Evolutionary conservation across 2,329 filamentous ascomycete species (phyloP).

Genomic region (Lomentospora prolificans): DNA sequence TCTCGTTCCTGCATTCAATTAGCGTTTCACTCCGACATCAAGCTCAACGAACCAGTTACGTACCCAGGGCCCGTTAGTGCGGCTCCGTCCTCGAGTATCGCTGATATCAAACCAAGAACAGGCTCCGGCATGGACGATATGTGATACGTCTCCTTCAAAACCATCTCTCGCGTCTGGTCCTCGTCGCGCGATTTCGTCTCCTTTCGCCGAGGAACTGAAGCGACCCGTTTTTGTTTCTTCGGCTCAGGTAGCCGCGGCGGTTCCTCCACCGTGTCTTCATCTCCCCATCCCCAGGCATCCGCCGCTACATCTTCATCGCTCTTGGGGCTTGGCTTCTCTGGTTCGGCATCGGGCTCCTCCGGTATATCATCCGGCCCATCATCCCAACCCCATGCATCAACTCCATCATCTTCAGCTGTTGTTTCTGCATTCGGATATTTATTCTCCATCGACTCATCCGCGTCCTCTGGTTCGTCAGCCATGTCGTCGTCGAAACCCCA

Average conservation of each 20-base stretch:
- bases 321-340: constrained; percentile 8
- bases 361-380: constrained; percentile 45
- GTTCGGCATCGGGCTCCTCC: constrained; percentile 14
- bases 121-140: constrained; percentile 80
- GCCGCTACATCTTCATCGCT: constrained; percentile 34
- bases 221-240: constrained; percentile 9
- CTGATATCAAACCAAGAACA: constrained; percentile 56
- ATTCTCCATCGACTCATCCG: constrained; percentile 15
- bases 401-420: constrained; percentile 30
- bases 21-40: neutral
- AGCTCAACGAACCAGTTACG: constrained; percentile 12
- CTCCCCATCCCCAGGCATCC: constrained; percentile 83
- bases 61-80: constrained; percentile 44
- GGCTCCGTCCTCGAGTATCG: constrained; percentile 51
- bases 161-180: constrained; percentile 50
- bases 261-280: constrained; percentile 41
- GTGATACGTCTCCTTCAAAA: constrained; percentile 75
- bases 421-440: constrained; percentile 5
- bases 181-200: constrained; percentile 17
- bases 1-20: constrained; percentile 24
- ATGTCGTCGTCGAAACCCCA: constrained; percentile 60
- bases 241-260: constrained; percentile 9
- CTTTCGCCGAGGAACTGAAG: constrained; percentile 8
- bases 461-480: constrained; percentile 15
- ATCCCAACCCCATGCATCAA: constrained; percentile 79